Percentiles rank a stretch among this genome's conserved stretches.
These are phyloP conservation scores for Pyrrhoderma lamaoense DNA, from an alignment of 1,284 basidiomycete genomes.

Conservation along the genomic window DNA sequence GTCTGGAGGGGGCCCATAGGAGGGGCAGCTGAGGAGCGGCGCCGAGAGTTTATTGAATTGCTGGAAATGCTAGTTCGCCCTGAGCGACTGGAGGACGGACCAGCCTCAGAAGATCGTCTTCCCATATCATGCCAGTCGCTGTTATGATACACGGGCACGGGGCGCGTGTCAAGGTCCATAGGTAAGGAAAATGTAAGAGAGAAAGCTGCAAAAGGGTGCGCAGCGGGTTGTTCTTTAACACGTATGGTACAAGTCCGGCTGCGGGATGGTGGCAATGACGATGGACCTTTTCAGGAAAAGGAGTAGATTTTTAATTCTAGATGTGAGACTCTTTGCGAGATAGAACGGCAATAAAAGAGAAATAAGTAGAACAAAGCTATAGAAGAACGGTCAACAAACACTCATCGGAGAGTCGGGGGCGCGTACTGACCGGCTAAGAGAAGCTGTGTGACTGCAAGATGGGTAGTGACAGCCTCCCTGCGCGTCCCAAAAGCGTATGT, in stretches of 20 bases:
- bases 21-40: constrained; percentile 61
- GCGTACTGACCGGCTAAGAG: too few species aligned
- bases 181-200: constrained; percentile 9
- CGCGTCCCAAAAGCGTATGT: too few species aligned
- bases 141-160: constrained; percentile 32
- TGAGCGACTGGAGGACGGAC: constrained; percentile 16
- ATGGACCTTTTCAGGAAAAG: too few species aligned
- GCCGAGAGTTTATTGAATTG: constrained; percentile 37
- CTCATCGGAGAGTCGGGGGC: too few species aligned
- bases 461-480: too few species aligned
- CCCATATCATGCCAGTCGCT: constrained; percentile 39
- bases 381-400: too few species aligned
- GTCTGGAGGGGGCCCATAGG: constrained; percentile 68
- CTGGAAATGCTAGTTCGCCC: constrained; percentile 5
- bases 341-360: too few species aligned
- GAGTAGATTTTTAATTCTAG: too few species aligned
- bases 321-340: too few species aligned
- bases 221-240: background rate
- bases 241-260: background rate
- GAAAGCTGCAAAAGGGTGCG: background rate
- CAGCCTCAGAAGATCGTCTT: constrained; percentile 17
- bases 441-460: too few species aligned
- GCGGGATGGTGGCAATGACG: too few species aligned
- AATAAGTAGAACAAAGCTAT: too few species aligned
- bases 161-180: constrained; percentile 49